A percentile compares a stretch with the other conserved stretches of the same genome.
Evolutionary conservation across 1,284 basidiomycete genomes (phyloP).

Genomic region (Ustilago loliicola): DNA sequence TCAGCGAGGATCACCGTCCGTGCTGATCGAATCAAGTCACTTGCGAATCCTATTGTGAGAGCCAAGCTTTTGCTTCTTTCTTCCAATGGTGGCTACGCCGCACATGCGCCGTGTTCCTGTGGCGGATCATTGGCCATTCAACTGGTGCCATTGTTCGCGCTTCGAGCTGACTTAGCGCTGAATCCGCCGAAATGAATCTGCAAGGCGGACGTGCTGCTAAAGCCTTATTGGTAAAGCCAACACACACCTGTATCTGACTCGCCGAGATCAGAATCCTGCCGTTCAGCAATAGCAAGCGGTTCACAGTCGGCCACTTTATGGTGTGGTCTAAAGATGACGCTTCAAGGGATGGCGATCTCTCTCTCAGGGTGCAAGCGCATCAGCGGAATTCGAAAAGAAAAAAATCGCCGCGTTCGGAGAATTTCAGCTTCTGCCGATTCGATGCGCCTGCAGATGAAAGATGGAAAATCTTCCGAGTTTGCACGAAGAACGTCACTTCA

Average conservation of each 20-base stretch:
- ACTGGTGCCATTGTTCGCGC: not conserved
- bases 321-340: no score
- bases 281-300: not conserved
- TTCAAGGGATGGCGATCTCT: no score
- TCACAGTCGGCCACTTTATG: no score
- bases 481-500: not conserved
- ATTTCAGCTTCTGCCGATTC: conserved; percentile 1
- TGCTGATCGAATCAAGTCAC: not conserved
- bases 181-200: conserved; percentile 1
- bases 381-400: conserved; percentile 3
- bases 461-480: conserved; percentile 1
- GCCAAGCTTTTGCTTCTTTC: no score
- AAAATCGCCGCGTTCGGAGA: conserved; percentile 11
- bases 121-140: not conserved
- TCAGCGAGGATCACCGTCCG: not conserved
- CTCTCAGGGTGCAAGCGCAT: not conserved
- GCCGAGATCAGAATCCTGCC: not conserved
- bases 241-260: not conserved
- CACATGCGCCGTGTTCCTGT: not conserved
- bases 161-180: not conserved
- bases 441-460: not conserved
- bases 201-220: not conserved
- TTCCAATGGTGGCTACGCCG: not conserved
- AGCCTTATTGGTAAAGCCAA: not conserved
- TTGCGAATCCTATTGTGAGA: not conserved